Evolutionary conservation across 2,329 filamentous ascomycete genomes (phyloP).

Genomic region (Elsinoe fawcettii): DNA sequence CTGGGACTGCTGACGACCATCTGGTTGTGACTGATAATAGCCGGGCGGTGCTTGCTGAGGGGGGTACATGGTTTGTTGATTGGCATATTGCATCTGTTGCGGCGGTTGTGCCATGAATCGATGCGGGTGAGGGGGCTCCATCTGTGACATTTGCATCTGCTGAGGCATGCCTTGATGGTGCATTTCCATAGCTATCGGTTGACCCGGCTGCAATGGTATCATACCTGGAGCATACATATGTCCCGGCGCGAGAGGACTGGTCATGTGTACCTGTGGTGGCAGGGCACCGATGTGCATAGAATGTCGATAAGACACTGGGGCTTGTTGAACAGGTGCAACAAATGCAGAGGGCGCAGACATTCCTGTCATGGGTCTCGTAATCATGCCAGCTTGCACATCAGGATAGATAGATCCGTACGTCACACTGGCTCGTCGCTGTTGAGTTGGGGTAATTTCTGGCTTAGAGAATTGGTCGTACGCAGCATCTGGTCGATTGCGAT

Average conservation of each 20-base stretch:
- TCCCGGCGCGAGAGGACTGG: not conserved
- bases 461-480: not conserved
- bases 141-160: not conserved
- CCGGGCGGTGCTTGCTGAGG: not conserved
- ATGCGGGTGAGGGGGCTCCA: not conserved
- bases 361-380: not conserved
- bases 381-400: not conserved
- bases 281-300: not conserved
- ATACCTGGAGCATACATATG: not conserved
- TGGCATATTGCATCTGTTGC: not conserved
- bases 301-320: not conserved
- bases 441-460: not conserved
- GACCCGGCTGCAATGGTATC: not conserved
- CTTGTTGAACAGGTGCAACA: not conserved
- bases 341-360: not conserved
- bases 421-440: not conserved
- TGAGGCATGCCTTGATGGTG: not conserved
- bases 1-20: not conserved
- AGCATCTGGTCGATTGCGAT: not conserved
- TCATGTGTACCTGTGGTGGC: not conserved
- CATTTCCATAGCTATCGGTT: not conserved
- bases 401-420: not conserved
- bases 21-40: not conserved
- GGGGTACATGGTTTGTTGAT: not conserved
- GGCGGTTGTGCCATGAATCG: not conserved